Evolutionary conservation across 257 asterid species (phyloP), one percentile per base, ranked within the genome.

Genomic region (Gardenia jasminoides): DNA sequence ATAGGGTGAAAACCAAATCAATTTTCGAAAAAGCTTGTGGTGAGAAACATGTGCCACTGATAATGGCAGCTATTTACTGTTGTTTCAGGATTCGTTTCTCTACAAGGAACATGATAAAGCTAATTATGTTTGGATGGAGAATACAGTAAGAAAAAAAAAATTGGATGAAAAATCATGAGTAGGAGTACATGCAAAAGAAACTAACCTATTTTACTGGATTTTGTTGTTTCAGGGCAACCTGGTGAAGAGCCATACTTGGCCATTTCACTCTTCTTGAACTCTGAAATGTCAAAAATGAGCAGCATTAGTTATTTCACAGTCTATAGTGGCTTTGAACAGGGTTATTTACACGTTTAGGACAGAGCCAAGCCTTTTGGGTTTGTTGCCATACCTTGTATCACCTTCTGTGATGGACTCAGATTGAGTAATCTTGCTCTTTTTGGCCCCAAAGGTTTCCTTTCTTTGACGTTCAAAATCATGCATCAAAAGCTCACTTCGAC

Each of bases 371-470:
- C 47, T 46, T 46, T 65, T 44, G 76, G 76, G 6, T 24, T 9
- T 20, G 8, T 52, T 36, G 36, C 61, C 89, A 78, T 76, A 95
- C 98, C 99, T 95, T 88, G 83, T 72, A 93, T 93, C 52, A 93
- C 81, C 77, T 87, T 95, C 67, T 88, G 91, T 31, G 98, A 96
- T 62, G 98, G 99, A 82, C 98, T 93, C 79, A 88, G 82, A 80
- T 80, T 86, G 81, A 84, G 79, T 80, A 61, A 54, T 43, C 76
- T 78, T 74, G 83, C 85, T 81, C 83, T 88, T 68, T 76, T 84
- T 78, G 76, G 84, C 82, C 88, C 87, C 70, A 84, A 78, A 70
- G 92, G 85, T 84, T 78, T 93, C 88, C 81, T 89, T 73, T 82
- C 93, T 88, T 78, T 67, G 79, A 82, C 77, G 72, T 7, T 59